Evolutionary conservation across 345 rosid genomes (phyloP).

Genomic region (Eucalyptus pauciflora): DNA sequence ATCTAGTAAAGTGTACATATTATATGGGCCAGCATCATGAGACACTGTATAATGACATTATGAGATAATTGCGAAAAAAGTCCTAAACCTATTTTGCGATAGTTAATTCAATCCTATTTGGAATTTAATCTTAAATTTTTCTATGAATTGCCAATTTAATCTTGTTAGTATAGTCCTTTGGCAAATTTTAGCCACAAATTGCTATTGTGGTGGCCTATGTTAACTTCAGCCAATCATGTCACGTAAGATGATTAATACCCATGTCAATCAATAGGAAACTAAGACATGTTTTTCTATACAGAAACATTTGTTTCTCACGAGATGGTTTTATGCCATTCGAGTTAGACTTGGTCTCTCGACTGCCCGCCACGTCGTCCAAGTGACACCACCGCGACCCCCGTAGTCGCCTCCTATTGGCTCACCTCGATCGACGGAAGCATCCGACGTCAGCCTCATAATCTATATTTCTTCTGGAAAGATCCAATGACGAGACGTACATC

Average conservation of each 20-base stretch:
- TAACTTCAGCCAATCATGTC: accelerated
- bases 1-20: neutral
- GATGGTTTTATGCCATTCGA: neutral
- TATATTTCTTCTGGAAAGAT: neutral
- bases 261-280: accelerated
- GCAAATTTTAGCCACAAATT: too few relatives aligned
- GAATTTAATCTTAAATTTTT: too few relatives aligned
- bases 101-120: too few relatives aligned
- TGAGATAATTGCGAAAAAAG: accelerated
- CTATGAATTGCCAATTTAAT: accelerated
- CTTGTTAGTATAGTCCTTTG: accelerated
- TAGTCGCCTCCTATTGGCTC: neutral
- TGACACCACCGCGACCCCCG: accelerated
- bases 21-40: too few relatives aligned
- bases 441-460: neutral
- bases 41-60: neutral
- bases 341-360: accelerated
- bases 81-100: accelerated
- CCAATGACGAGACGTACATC: neutral
- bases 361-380: accelerated
- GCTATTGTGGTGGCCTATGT: too few relatives aligned
- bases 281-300: too few relatives aligned
- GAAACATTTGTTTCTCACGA: accelerated
- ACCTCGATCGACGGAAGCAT: accelerated
- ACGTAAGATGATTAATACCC: accelerated